Evolutionary conservation across 2,329 filamentous ascomycete genomes (phyloP), one percentile per base, ranked within the genome.

Genomic region (Colletotrichum paranaense): DNA sequence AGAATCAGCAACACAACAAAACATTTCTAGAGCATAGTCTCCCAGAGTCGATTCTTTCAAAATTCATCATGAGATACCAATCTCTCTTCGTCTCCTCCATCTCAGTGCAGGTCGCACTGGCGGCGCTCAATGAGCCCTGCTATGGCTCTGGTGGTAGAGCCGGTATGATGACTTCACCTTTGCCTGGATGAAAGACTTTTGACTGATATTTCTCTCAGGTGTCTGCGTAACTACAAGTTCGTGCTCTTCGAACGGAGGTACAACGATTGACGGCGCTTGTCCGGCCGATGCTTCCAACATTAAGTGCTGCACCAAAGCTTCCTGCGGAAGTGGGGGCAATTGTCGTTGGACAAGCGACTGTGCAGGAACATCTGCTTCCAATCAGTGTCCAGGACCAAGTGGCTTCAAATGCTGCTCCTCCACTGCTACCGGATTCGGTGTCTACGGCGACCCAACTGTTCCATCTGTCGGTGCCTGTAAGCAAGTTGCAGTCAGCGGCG

Each of bases 271-370:
- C 35, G 81, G 82, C 22, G 81, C 79, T 38, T 86, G 85, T 74
- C 83, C 84, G 5, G 75, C 78, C 24, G 83, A 85, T 72, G 73
- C 81, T 1, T 76, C 77, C 68, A 76, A 82, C 77, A 77, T 86
- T 64, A 81, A 82, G 70, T 86, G 84, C 80, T 86, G 84, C 78
- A 82, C 79, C 76, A 86, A 86, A 74, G 72, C 82, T 4, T 64
- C 73, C 2, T 86, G 84, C 74, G 77, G 77, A 55, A 78, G 76
- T 68, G 78, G 79, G 24, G 83, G 82, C 57, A 82, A 82, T 76
- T 85, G 83, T 71, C 80, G 81, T 70, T 85, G 81, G 81, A 67
- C 74, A 1, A 81, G 79, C 35, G 81, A 84, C 77, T 86, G 83
- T 70, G 79, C 73, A 28, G 82, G 82, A 58, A 77, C 74, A 28